Evolutionary conservation across 129 eudicot species (phyloP).

Genomic region (Ambrosia artemisiifolia): DNA sequence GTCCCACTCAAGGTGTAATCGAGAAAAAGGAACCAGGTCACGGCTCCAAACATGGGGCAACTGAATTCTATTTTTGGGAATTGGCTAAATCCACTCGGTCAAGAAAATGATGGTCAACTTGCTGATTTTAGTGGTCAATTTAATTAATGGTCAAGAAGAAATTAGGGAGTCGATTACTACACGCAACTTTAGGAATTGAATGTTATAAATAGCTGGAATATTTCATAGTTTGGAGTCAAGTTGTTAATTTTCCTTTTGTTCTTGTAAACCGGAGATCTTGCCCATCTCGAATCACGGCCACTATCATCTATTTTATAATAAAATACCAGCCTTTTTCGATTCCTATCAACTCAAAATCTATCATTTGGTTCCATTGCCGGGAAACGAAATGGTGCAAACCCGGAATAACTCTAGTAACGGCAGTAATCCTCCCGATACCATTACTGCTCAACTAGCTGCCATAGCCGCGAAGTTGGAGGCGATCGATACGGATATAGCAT

Average conservation of each 20-base stretch:
- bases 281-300: slow-evolving; percentile 11
- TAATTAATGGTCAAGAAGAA: not conserved
- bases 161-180: not conserved
- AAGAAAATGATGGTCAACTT: not conserved
- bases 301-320: too few relatives aligned
- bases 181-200: not conserved
- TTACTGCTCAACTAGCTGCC: not conserved
- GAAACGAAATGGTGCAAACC: slow-evolving; percentile 2
- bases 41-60: not conserved
- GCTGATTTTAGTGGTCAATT: not conserved
- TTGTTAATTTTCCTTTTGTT: not conserved
- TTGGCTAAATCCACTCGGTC: not conserved
- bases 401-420: not conserved
- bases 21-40: not conserved
- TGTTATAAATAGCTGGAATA: not conserved
- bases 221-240: not conserved
- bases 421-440: not conserved
- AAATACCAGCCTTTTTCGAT: too few relatives aligned
- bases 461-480: not conserved
- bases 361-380: not conserved
- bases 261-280: not conserved
- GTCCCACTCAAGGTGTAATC: not conserved
- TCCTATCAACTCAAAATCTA: not conserved
- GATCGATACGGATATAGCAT: not conserved
- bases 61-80: not conserved